Percentiles rank a stretch among this genome's conserved stretches.
Evolutionary conservation across 2,329 filamentous ascomycete genomes (phyloP).

Genomic region (Microdochium bolleyi): DNA sequence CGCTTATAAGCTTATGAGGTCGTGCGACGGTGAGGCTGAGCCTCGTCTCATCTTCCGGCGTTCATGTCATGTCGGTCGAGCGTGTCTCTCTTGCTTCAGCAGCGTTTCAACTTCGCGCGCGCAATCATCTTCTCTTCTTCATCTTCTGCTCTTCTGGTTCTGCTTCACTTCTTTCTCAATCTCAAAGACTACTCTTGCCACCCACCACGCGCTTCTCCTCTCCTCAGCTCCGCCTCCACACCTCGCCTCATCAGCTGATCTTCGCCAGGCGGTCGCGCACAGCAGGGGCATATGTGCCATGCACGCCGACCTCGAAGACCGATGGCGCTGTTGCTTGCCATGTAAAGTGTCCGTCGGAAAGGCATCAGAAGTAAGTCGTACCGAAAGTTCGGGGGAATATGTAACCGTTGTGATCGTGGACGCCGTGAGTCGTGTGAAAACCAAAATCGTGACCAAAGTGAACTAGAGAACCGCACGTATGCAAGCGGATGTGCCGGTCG

Average conservation of each 20-base stretch:
- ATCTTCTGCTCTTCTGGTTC: slow-evolving; percentile 1
- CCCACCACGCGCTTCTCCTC: not conserved
- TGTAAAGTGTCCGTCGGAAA: not conserved
- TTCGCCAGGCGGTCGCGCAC: not conserved
- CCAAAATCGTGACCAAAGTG: not conserved
- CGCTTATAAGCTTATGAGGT: too few species aligned
- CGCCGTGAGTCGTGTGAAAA: not conserved
- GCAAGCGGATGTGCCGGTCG: not conserved
- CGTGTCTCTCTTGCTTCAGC: not conserved
- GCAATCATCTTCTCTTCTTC: not conserved
- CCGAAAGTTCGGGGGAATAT: not conserved
- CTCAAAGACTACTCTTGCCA: slow-evolving; percentile 1
- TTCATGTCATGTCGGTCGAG: not conserved
- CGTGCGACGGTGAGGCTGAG: too few species aligned
- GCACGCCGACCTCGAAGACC: not conserved
- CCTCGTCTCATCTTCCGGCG: not conserved
- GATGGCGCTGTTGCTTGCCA: not conserved
- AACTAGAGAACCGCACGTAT: not conserved
- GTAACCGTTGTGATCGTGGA: not conserved
- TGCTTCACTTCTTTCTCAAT: not conserved
- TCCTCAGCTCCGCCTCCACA: not conserved
- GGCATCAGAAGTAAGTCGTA: not conserved
- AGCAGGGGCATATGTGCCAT: not conserved
- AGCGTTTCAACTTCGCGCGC: not conserved
- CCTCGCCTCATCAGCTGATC: not conserved